Base-by-base conservation (phyloP, 2,329 filamentous ascomycete genomes). In the Trichoderma endophyticum region DNA sequence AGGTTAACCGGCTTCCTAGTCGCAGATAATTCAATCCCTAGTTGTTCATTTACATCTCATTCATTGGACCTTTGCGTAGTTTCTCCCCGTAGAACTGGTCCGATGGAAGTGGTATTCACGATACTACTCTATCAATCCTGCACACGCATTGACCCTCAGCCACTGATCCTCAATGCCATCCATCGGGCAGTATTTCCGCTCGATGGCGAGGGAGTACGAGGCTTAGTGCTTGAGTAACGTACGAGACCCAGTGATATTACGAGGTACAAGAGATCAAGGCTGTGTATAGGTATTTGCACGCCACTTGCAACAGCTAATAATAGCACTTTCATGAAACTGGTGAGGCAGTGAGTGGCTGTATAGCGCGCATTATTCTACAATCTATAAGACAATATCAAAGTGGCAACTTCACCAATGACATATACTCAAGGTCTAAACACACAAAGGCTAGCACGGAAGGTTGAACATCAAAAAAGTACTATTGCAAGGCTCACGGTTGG, bases 391-490 rank as follows among this genome's bases (percentile, higher is more conserved):
- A 67, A 28, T 39, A 26, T 67, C 34, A 21, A 57, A 43, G 4
- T 11, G 15, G 54, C 48, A 43, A 30, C 5, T 26, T 59, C 39
- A 63, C 64, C 28, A 18, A 43, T 30, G 11, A 6, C 15, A 68
- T 36, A 24, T 39, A 60, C 51, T 51, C 43, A 24, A 59, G 2
- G 32, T 59, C 51, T 32, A 43, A 30, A 39, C 68, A 32, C 24
- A 34, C n/a, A 60, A 36, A 21, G 21, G 39, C 39, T 15, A 54
- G 39, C 48, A 18, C 14, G n/a, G 15, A 39, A 48, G 2, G 30
- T 71, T 70, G 60, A 64, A 71, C 68, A 24, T 71, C 68, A n/a
- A 64, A 43, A 66, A 66, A 59, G 54, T 71, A 66, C 60, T 66
- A 71, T 71, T 71, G 69, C 69, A 71, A 71, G 51, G 61, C 36